Evolutionary conservation across 805 yeast genomes (phyloP), one percentile per base, ranked within the genome.

Genomic region (Saturnispora gosingensis): DNA sequence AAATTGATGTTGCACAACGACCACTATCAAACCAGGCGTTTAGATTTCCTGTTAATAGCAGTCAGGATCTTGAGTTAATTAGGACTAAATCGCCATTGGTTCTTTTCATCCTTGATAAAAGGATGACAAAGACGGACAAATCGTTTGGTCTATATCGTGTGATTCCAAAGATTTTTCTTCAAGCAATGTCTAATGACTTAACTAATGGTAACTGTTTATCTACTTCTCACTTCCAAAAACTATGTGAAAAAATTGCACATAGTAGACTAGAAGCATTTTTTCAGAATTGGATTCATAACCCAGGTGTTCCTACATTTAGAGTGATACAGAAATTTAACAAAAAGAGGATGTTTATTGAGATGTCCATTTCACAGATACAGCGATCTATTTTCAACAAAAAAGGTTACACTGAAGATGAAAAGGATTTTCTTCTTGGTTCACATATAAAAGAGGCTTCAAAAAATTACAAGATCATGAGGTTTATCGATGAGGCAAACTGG

Each of bases 41-140:
- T 53, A 66, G 78, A 32, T 83, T 75, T 55, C 97, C 97, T 0
- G 66, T 89, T 4, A 67, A 65, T 46, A 56, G 65, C 0, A 80
- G 75, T 15, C 67, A 69, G 18, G 95, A 87, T 58, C 66, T 91
- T 5, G 74, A 72, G 0, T 91, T 91, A 59, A 67, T 91, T 20
- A 75, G 75, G 43, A 68, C 91, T 46, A 93, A 93, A 61, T 83
- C 97, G 0, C 97, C 98, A 0, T 70, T 90, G 48, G 90, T 93
- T 1, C 64, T 93, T 45, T 85, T 80, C 60, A 89, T 91, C 39
- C 70, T 93, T 28, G 97, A 93, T 63, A 77, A 87, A 45, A 74
- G 99, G 56, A 88, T 93, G 96, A 90, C 96, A 1, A 93, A 93
- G 63, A 88, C 97, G 1, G 98, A 95, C 63, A 83, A 90, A 56